Evolutionary conservation across 2,329 filamentous ascomycete genomes (phyloP), one percentile per base, ranked within the genome.

Genomic region (Proliferodiscus dingleyae): DNA sequence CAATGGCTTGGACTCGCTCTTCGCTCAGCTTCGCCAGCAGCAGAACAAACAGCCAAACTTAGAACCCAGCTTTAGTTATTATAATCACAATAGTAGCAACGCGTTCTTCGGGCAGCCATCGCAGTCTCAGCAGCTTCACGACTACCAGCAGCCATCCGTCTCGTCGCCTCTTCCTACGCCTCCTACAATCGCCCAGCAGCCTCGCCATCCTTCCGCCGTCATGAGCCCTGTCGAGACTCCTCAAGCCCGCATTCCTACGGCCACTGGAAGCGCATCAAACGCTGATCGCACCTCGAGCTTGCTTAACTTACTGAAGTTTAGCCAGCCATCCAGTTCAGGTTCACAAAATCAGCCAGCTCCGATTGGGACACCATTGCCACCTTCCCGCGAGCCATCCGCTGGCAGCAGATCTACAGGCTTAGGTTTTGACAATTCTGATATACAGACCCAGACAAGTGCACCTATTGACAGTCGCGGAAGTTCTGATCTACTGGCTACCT

Each of bases 241-340:
- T 46, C 66, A 67, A 26, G 64, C 64, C 37, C 64, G 66, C 55
- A 45, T 62, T 68, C 68, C 64, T 67, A 39, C 55, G 37, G 47
- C 55, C 16, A 40, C 41, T 18, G 56, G 59, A 37, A 49, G 48
- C 19, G n/a, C 54, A 18, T 64, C 53, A 66, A 71, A 69, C 48
- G 62, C 66, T 40, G 71, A 73, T 46, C 71, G 74, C 49, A 75
- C 77, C 13, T 71, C 72, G 51, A 79, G 76, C 57, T 64, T 87
- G 53, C 71, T 86, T 48, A 84, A 77, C 58, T 65, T 86, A 50
- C 71, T 87, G 52, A 81, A 81, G 64, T 84, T 82, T 66, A 81
- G 75, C 50, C 71, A 77, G 54, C 65, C 71, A 30, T 51, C 67
- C 41, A 54, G 67, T 41, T 53, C 61, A 15, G 56, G 53, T 24